Evolutionary conservation across 169 alveolate genomes (phyloP), one percentile per base, ranked within the genome.

Genomic region (Eimeria praecox): DNA sequence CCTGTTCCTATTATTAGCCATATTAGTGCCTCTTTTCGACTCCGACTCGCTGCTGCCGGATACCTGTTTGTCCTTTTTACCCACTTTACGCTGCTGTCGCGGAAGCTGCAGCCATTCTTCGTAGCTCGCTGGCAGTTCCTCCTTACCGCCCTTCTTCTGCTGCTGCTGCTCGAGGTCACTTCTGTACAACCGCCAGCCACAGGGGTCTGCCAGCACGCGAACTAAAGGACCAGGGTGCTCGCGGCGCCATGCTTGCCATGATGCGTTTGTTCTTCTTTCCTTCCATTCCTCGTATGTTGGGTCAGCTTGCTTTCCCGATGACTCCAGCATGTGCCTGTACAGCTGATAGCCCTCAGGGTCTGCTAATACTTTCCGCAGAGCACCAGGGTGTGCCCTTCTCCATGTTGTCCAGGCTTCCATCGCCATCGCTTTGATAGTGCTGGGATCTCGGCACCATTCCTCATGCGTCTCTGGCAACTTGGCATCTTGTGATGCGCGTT

Each of bases 111-210:
- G 69, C 95, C 95, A 92, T 40, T 92, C 95, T 30, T 92, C 91
- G 91, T 78, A 92, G 82, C 33, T 92, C 35, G 30, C 69, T 4
- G 95, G 95, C 66, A 92, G 46, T 64, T 92, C 78, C 8, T 59
- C 95, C 64, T 77, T 78, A n/a, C 14, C 5, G 46, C 93, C 93
- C n/a, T 59, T 86, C 71, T 86, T 86, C 93, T 62, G 93, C 62
- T 86, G 93, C 80, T 86, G 93, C 80, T 35, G 93, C 40, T 73
- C 95, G 33, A 56, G 75, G 73, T 75, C 82, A 24, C 40, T 38
- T 9, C 95, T 82, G 95, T 92, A 92, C 66, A 92, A 75, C 62
- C 64, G 90, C 95, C 95, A 92, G 91, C 95, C 95, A 14, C 73
- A 54, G 49, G 95, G 95, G 42, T 92, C 92, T 16, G 91, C 78